Evolutionary conservation across 495 filamentous ascomycete genomes (phyloP), one percentile per base, ranked within the genome.

Genomic region (Glonium stellatum): DNA sequence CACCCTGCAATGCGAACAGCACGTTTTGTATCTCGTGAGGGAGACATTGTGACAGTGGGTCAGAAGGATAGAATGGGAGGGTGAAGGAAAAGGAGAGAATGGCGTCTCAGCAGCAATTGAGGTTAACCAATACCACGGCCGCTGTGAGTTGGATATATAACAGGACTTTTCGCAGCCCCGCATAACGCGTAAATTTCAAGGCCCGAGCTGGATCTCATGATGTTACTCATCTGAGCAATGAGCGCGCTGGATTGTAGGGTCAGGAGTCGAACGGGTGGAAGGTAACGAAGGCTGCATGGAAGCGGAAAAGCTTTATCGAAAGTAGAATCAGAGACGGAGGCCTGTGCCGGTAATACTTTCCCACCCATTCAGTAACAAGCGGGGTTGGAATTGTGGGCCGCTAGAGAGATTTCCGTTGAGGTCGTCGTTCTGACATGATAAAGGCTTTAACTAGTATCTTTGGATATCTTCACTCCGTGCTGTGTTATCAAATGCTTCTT

Each of bases 1-100:
- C 54, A 60, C 39, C 62, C 62, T 54, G 58, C 58, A 34, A 65
- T 65, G 47, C 62, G 53, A 15, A 65, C 53, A 9, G 62, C 58
- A 49, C 62, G 62, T 37, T 65, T 65, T n/a, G 47, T 50, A 11
- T 50, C 47, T 50, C 47, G n/a, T 23, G 47, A 50, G 12, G 47
- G 47, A 5, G 47, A 23, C 47, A 50, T 50, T 5, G 15, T 50
- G 47, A 21, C 23, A 19, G n/a, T 19, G 18, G 12, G 12, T 50
- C 11, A 23, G 11, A 3, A 2, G 2, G 47, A 50, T 18, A 12
- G 18, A 3, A 21, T 12, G 21, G 21, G 12, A 49, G 12, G 21
- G 6, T 49, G 46, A 11, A 11, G 22, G 11, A 21, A 11, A 50
- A 18, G 22, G 22, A 23, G n/a, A 50, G 11, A 11, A 21, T 18